phyloP scores from a whole-genome alignment of 495 filamentous ascomycete species.

The Talaromyces trachyspermus region DNA sequence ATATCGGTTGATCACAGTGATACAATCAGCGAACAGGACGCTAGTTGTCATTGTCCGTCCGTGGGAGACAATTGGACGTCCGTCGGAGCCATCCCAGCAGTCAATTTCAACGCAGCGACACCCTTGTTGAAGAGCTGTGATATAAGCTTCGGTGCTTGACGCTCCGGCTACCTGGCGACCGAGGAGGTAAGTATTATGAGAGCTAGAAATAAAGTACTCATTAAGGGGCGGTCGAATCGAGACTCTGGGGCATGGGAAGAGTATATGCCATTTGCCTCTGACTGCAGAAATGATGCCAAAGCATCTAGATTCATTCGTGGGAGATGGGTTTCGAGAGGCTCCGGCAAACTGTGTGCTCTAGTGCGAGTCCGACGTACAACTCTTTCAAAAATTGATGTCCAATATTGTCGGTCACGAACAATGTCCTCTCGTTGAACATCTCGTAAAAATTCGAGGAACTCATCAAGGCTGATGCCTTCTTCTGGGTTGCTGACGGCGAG shows the following conservation, averaged over 20 bases:
- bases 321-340: constrained; percentile 25
- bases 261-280: constrained; percentile 56
- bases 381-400: constrained; percentile 68
- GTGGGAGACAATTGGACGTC: constrained; percentile 80
- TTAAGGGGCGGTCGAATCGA: constrained; percentile 72
- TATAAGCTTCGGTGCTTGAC: constrained; percentile 91
- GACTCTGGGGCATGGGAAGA: constrained; percentile 48
- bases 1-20: constrained; percentile 87
- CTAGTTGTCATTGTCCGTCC: constrained; percentile 81
- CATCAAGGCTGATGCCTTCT: constrained; percentile 56
- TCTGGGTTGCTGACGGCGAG: constrained; percentile 40
- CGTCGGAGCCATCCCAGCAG: constrained; percentile 90
- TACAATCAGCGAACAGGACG: constrained; percentile 80
- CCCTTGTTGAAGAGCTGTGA: constrained; percentile 76
- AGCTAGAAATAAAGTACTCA: constrained; percentile 98
- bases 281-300: constrained; percentile 71
- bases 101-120: constrained; percentile 96
- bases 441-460: constrained; percentile 71
- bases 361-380: constrained; percentile 58
- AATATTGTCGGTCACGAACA: constrained; percentile 52
- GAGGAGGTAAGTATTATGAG: constrained; percentile 94
- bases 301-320: constrained; percentile 63
- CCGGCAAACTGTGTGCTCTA: constrained; percentile 36
- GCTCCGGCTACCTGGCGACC: constrained; percentile 83
- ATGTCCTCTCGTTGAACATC: constrained; percentile 70